Base-by-base conservation (phyloP, 495 filamentous ascomycete genomes). In the Tuber indicum region DNA sequence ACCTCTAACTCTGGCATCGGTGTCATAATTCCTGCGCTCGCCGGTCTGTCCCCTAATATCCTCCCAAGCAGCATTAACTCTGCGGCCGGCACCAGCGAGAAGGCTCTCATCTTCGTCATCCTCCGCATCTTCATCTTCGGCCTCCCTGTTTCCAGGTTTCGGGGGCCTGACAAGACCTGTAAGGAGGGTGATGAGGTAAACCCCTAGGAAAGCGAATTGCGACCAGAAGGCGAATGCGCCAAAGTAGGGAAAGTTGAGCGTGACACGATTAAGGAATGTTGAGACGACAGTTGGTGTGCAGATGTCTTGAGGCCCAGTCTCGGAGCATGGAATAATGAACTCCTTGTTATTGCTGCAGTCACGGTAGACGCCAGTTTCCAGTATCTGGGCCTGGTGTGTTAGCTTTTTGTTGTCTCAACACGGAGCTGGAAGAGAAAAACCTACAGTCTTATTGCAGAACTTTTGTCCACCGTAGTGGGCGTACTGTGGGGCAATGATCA, bases 181-280 rank as follows among this genome's bases (percentile, higher is more conserved):
- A 47, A 93, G 62, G 77, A 94, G 90, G 44, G 96, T 89, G 73
- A 96, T 85, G 12, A 96, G 82, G 85, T 96, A 97, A 21, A 97
- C 86, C 32, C 87, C 93, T 70, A 98, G 85, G 85, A 98, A 98
- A 19, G 87, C 90, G 81, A 97, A 97, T 83, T 98, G 96, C 0
- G 93, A 92, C 94, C 94, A 98, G 86, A 98, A 99, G 76, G 92
- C 88, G 19, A 98, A 87, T 47, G 89, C 91, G n/a, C 96, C 96
- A 85, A 99, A 97, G 82, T 97, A 92, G 23, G 96, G 95, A 87
- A 94, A 99, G 85, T 95, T 96, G 77, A 98, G 86, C n/a, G 93
- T 96, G 52, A 98, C 88, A 45, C 94, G 90, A 83, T 99, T 97
- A 74, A 98, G 86, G 85, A 99, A 97, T 0, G 93, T 97, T 75